Conservation (phyloP, 345 rosid species). For the Brassica carinata region DNA sequence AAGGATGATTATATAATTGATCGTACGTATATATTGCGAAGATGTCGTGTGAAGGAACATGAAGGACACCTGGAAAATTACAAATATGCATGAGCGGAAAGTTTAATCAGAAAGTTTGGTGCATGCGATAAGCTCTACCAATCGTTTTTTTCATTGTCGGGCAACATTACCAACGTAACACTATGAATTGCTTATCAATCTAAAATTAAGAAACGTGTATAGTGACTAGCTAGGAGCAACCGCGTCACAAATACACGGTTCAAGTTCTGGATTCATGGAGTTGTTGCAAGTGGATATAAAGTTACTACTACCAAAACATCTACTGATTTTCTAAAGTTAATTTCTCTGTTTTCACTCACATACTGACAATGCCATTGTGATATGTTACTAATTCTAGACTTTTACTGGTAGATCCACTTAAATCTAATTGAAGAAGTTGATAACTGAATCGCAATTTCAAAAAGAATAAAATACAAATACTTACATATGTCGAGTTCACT, state of each 20-base stretch:
- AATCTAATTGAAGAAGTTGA: background rate
- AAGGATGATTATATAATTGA: background rate
- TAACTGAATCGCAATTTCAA: background rate
- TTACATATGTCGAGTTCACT: background rate
- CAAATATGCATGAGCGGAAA: constrained; percentile 59
- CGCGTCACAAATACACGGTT: too few relatives aligned
- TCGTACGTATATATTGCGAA: background rate
- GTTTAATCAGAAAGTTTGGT: constrained; percentile 88
- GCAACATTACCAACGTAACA: background rate
- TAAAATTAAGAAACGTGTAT: too few relatives aligned
- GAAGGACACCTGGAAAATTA: constrained; percentile 34
- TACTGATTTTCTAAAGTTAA: too few relatives aligned
- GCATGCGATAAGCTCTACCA: constrained; percentile 39
- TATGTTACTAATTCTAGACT: background rate
- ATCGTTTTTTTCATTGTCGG: background rate
- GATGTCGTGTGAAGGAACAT: constrained; percentile 50
- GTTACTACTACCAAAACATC: too few relatives aligned
- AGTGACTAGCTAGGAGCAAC: too few relatives aligned
- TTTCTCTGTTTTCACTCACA: background rate
- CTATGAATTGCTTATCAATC: background rate
- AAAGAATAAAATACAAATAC: background rate
- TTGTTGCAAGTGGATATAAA: too few relatives aligned
- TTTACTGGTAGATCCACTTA: background rate
- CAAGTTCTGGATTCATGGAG: too few relatives aligned
- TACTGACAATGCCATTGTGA: background rate